Conservation (phyloP, 108 stramenopile genomes). For the Chaetoceros tenuissimus region DNA sequence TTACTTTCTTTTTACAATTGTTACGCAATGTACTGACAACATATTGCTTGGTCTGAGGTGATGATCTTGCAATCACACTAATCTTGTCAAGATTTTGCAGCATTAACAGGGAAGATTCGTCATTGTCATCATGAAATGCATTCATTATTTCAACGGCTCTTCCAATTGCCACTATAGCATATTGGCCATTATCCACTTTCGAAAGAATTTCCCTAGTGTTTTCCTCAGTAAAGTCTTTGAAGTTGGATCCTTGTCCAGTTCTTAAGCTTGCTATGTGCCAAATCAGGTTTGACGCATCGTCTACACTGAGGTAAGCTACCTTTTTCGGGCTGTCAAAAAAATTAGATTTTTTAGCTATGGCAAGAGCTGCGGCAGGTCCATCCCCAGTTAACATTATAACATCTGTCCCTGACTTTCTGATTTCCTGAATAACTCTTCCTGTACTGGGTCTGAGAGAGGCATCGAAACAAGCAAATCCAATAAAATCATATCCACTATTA, state of each 20-base stretch:
- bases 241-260: neutral
- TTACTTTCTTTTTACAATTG: conserved; percentile 24
- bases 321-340: conserved; percentile 16
- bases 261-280: conserved; percentile 8
- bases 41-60: conserved; percentile 36
- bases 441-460: conserved; percentile 44
- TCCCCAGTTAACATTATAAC: conserved; percentile 60
- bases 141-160: conserved; percentile 35
- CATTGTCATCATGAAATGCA: conserved; percentile 3
- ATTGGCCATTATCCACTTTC: conserved; percentile 8
- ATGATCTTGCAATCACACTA: conserved; percentile 40
- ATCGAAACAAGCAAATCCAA: conserved; percentile 51
- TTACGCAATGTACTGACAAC: conserved; percentile 25
- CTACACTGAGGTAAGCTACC: conserved; percentile 28
- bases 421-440: conserved; percentile 31
- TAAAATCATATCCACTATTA: conserved; percentile 11
- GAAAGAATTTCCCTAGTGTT: conserved; percentile 6
- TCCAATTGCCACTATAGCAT: conserved; percentile 30
- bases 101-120: neutral
- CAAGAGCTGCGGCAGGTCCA: conserved; percentile 35
- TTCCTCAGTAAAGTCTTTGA: conserved; percentile 4
- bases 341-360: conserved; percentile 28
- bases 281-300: neutral
- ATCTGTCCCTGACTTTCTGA: conserved; percentile 26
- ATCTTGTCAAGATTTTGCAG: conserved; percentile 14